phyloP scores from a whole-genome alignment of 2,329 filamentous ascomycete genomes.

The Diaporthe sp. region DNA sequence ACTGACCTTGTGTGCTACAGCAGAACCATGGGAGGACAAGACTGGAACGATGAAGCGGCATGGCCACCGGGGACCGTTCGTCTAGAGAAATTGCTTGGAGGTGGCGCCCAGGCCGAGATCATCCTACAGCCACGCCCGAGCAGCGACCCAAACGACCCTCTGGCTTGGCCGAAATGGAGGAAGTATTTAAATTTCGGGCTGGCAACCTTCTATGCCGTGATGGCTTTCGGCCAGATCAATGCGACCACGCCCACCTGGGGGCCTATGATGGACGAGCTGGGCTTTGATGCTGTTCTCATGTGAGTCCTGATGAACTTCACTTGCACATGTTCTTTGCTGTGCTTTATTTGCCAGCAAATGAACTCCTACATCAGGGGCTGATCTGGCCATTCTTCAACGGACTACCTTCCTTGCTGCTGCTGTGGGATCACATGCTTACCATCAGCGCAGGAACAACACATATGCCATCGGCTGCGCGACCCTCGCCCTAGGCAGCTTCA shows the following conservation, averaged over 20 bases:
- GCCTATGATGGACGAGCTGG: slow-evolving; percentile 53
- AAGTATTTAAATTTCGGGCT: slow-evolving; percentile 42
- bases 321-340: background rate
- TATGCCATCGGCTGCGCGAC: slow-evolving; percentile 59
- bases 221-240: slow-evolving; percentile 40
- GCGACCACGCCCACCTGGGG: slow-evolving; percentile 52
- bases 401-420: background rate
- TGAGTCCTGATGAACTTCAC: slow-evolving; percentile 41
- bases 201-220: slow-evolving; percentile 40
- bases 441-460: slow-evolving; percentile 52
- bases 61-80: slow-evolving; percentile 41
- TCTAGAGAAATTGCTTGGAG: slow-evolving; percentile 33
- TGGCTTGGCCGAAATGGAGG: slow-evolving; percentile 40
- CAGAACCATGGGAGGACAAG: background rate
- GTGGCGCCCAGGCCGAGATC: slow-evolving; percentile 32
- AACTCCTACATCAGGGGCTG: background rate
- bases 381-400: slow-evolving; percentile 44
- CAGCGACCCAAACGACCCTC: slow-evolving; percentile 38
- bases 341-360: background rate
- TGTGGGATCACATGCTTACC: background rate
- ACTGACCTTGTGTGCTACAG: background rate
- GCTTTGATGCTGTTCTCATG: slow-evolving; percentile 49
- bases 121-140: slow-evolving; percentile 40
- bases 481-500: slow-evolving; percentile 56
- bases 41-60: slow-evolving; percentile 33